Percentiles rank a stretch among this genome's conserved stretches.
Evolutionary conservation across 306 rosid species (phyloP).

Genomic region (Pyrus communis): DNA sequence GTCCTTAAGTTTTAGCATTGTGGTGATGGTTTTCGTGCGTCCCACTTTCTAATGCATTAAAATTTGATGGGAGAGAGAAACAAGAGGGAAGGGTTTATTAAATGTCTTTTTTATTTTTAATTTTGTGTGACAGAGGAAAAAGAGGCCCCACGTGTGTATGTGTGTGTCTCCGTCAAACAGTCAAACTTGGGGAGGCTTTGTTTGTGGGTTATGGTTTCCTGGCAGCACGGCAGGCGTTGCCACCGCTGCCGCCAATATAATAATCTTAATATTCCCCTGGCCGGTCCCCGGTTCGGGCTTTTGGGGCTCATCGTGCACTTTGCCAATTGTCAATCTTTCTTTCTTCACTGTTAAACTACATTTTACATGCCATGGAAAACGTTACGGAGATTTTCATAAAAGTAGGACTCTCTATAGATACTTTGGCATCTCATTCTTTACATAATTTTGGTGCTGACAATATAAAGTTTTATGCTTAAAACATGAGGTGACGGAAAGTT

Average conservation of each 20-base stretch:
- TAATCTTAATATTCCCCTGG: neutral
- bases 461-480: too few relatives aligned
- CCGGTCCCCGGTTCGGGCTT: neutral
- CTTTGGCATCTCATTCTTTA: too few relatives aligned
- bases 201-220: neutral
- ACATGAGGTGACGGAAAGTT: too few relatives aligned
- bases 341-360: neutral
- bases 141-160: neutral
- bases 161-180: neutral
- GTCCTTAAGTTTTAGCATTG: neutral
- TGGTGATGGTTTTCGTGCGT: neutral
- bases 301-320: neutral
- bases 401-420: too few relatives aligned
- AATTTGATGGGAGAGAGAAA: neutral
- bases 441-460: rapidly evolving
- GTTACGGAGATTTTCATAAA: too few relatives aligned
- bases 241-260: neutral
- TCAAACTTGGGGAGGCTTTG: neutral
- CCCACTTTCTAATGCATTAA: neutral
- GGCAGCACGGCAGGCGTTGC: neutral
- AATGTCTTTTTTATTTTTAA: too few relatives aligned
- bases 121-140: neutral
- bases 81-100: neutral
- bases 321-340: neutral
- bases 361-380: too few relatives aligned